Conservation (phyloP, 2,329 filamentous ascomycete genomes). For the Exophiala oligosperma region DNA sequence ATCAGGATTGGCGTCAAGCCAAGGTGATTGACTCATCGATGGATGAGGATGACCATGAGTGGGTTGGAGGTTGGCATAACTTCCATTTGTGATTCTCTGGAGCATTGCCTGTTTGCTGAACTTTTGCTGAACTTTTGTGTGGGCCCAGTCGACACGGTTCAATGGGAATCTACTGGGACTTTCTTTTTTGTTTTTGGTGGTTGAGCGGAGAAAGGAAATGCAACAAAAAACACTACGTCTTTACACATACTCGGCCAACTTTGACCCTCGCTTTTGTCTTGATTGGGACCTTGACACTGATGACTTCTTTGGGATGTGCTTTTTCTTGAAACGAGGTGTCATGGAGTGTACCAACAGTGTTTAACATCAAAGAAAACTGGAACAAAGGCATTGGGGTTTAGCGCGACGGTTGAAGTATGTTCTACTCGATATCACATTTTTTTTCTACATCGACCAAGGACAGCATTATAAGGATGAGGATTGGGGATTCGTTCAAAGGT, state of each 20-base stretch:
- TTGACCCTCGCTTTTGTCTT: conserved; percentile 28
- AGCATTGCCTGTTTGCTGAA: conserved; percentile 22
- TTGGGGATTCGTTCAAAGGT: neutral
- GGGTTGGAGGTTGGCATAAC: conserved; percentile 89
- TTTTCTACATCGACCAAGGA: conserved; percentile 9
- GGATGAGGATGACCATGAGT: conserved; percentile 74
- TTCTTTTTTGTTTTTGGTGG: conserved; percentile 22
- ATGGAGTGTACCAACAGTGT: conserved; percentile 30
- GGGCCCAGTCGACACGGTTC: conserved; percentile 19
- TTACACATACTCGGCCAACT: conserved; percentile 17
- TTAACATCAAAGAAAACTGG: conserved; percentile 11
- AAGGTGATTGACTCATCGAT: conserved; percentile 34
- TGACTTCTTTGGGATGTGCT: conserved; percentile 27
- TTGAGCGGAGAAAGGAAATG: conserved; percentile 8
- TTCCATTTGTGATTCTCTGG: conserved; percentile 57
- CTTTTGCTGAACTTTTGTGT: conserved; percentile 25
- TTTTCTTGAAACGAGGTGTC: conserved; percentile 30
- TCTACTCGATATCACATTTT: neutral
- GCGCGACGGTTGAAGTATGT: conserved; percentile 3
- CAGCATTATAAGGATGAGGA: conserved; percentile 21
- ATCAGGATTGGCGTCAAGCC: conserved; percentile 49
- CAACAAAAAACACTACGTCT: neutral
- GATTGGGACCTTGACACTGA: conserved; percentile 32
- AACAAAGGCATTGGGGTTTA: conserved; percentile 20
- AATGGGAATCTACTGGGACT: conserved; percentile 22